Conservation (phyloP, 192 early-diverging fungal species). For the Rhizophagus clarus region DNA sequence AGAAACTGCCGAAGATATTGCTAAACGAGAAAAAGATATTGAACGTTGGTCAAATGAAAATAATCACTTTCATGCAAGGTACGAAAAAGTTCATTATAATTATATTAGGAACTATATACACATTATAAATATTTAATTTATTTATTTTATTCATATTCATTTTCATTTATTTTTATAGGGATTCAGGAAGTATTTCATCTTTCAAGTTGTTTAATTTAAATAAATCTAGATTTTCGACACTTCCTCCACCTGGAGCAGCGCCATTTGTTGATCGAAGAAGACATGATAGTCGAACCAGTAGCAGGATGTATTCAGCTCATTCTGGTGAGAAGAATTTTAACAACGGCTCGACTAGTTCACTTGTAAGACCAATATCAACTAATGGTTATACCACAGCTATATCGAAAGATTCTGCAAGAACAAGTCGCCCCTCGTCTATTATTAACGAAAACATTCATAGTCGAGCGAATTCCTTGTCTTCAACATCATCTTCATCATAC, state of each 20-base stretch:
- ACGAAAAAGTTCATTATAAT: no score
- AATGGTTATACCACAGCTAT: constrained; percentile 35
- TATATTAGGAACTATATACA: no score
- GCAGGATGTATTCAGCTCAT: no score
- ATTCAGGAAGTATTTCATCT: constrained; percentile 23
- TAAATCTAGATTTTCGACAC: constrained; percentile 37
- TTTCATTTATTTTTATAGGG: constrained; percentile 10
- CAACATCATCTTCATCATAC: constrained; percentile 40
- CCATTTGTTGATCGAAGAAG: neutral
- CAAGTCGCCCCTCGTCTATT: constrained; percentile 40
- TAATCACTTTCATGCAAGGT: constrained; percentile 44
- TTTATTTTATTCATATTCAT: no score
- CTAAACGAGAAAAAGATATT: constrained; percentile 69
- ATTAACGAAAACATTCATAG: constrained; percentile 32
- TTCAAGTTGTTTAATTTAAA: constrained; percentile 19
- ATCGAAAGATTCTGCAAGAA: constrained; percentile 14
- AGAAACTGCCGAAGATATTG: constrained; percentile 66
- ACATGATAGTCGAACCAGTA: neutral
- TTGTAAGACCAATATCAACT: constrained; percentile 33
- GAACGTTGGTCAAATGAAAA: constrained; percentile 78
- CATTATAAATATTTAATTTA: no score
- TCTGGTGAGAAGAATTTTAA: constrained; percentile 5
- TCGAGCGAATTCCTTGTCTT: constrained; percentile 41
- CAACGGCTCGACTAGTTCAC: constrained; percentile 38
- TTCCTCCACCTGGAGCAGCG: constrained; percentile 33